These are phyloP conservation scores for Mycena rebaudengoi DNA, from an alignment of 768 basidiomycete species.

Conservation along the genomic window DNA sequence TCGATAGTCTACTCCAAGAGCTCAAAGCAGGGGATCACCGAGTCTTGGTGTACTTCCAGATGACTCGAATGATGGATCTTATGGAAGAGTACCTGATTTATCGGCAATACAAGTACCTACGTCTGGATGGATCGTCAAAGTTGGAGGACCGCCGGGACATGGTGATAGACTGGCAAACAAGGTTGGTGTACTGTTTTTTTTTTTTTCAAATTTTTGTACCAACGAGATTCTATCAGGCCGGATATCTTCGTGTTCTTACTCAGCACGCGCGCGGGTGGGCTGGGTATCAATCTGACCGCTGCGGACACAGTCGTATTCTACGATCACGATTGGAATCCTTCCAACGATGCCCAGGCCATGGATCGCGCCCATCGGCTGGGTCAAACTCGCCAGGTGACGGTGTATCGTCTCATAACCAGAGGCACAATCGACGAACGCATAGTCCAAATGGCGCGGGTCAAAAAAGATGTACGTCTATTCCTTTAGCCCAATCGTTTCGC, in stretches of 20 bases:
- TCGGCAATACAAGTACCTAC: constrained; percentile 94
- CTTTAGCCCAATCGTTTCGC: not conserved
- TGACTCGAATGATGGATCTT: constrained; percentile 99
- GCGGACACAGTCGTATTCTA: constrained; percentile 97
- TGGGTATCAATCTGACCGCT: constrained; percentile 96
- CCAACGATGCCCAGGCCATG: constrained; percentile 98
- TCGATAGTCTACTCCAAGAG: constrained; percentile 90
- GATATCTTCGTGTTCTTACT: constrained; percentile 92
- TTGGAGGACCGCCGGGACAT: constrained; percentile 97
- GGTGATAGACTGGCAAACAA: constrained; percentile 99
- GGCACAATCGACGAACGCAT: constrained; percentile 98
- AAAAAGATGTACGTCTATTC: constrained; percentile 81
- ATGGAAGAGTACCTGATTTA: constrained; percentile 99
- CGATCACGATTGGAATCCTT: constrained; percentile 96
- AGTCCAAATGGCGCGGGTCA: constrained; percentile 92
- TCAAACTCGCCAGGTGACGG: constrained; percentile 96
- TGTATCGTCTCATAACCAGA: constrained; percentile 92
- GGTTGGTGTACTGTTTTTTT: constrained; percentile 56
- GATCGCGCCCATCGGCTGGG: constrained; percentile 97
- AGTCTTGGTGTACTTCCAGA: constrained; percentile 97
- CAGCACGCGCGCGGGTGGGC: constrained; percentile 93
- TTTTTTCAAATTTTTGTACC: not conserved
- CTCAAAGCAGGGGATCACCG: constrained; percentile 94
- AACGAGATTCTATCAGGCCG: constrained; percentile 54
- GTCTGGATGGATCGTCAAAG: constrained; percentile 93